A percentile compares a stretch with the other conserved stretches of the same genome.
Evolutionary conservation across 1,284 basidiomycete species (phyloP).

Genomic region (Heimioporus retisporus): DNA sequence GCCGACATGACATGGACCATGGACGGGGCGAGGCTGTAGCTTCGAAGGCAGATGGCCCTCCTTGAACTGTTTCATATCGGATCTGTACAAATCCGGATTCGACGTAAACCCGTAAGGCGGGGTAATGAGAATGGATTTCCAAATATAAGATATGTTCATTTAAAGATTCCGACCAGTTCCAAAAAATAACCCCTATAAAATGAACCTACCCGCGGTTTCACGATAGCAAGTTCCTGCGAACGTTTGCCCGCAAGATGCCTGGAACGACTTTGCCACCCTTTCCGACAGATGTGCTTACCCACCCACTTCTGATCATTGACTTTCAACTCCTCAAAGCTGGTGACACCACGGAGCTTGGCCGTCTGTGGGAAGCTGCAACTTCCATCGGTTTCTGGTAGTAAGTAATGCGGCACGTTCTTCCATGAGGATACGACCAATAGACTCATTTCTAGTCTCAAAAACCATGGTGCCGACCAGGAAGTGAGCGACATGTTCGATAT

Average conservation of each 20-base stretch:
- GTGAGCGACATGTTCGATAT: conserved; percentile 69
- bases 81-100: no score
- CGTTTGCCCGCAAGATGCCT: conserved; percentile 25
- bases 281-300: conserved; percentile 58
- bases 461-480: conserved; percentile 67
- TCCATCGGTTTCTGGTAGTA: conserved; percentile 68
- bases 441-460: conserved; percentile 58
- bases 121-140: no score
- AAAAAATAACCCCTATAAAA: no score
- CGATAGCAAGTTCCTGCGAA: no score
- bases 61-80: no score
- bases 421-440: background rate
- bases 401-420: conserved; percentile 30
- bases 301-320: conserved; percentile 64
- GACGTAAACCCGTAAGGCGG: no score
- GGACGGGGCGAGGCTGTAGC: no score
- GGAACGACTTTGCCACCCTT: conserved; percentile 51
- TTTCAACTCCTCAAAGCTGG: conserved; percentile 52
- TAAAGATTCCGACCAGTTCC: no score
- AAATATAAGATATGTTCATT: no score
- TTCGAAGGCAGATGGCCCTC: no score
- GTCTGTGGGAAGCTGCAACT: conserved; percentile 62
- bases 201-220: no score
- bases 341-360: conserved; percentile 52
- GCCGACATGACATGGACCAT: no score